Conservation (phyloP, 306 rosid genomes). For the Cicer cuneatum region DNA sequence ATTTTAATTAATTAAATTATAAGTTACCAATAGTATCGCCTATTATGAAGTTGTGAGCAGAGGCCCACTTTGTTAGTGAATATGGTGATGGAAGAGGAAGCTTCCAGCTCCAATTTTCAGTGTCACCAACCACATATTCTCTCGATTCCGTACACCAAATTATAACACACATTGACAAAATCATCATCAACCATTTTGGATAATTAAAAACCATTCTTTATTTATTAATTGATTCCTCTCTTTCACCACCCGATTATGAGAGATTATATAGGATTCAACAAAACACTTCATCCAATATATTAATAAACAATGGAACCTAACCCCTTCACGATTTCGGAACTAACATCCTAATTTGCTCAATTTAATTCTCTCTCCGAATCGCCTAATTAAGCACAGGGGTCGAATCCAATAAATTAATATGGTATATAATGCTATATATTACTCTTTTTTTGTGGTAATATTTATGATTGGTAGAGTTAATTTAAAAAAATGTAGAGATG, state of each 20-base stretch:
- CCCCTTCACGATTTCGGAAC: background rate
- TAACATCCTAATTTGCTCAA: background rate
- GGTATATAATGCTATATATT: background rate
- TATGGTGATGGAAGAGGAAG: conserved; percentile 36
- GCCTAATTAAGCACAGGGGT: too few relatives aligned
- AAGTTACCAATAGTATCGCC: conserved; percentile 50
- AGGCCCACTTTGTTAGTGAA: conserved; percentile 47
- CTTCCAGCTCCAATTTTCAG: conserved; percentile 16
- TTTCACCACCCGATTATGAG: too few relatives aligned
- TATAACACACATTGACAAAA: conserved; percentile 25
- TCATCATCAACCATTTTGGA: background rate
- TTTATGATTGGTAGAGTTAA: too few relatives aligned
- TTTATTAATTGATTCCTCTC: too few relatives aligned
- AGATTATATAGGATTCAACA: background rate
- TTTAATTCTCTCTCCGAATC: background rate
- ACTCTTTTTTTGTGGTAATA: too few relatives aligned
- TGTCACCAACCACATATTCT: conserved; percentile 49
- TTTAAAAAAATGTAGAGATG: too few relatives aligned
- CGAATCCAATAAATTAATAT: background rate
- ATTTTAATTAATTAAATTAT: background rate
- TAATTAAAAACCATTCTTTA: background rate
- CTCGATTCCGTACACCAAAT: conserved; percentile 11
- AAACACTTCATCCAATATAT: background rate
- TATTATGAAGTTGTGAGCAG: conserved; percentile 36
- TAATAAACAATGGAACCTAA: background rate